Conservation (phyloP, 805 yeast genomes). For the Brettanomyces bruxellensis region DNA sequence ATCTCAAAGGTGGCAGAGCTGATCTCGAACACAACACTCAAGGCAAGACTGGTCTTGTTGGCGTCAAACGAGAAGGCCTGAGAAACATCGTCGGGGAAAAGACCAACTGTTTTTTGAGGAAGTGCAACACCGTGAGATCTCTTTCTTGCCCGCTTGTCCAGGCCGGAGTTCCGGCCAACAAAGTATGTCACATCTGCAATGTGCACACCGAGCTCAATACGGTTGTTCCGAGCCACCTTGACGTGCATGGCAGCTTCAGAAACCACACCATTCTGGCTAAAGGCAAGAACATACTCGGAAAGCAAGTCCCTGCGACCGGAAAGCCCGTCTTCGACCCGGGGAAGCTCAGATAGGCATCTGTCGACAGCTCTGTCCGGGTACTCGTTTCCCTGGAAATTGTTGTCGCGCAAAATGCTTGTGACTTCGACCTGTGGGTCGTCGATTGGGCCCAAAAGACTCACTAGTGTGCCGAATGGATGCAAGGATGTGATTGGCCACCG, state of each 20-base stretch:
- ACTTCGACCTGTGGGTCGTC: conserved; percentile 73
- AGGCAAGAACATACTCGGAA: conserved; percentile 55
- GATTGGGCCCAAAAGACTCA: conserved; percentile 76
- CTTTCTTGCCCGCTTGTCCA: conserved; percentile 86
- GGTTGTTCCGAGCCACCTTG: conserved; percentile 47
- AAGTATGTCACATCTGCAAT: conserved; percentile 70
- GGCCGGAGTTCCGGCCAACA: conserved; percentile 59
- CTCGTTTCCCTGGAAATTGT: conserved; percentile 74
- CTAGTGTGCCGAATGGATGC: conserved; percentile 94
- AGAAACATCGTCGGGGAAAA: conserved; percentile 61
- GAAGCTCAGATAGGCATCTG: conserved; percentile 28
- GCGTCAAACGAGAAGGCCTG: conserved; percentile 53
- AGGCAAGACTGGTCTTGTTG: conserved; percentile 50
- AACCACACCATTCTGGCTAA: conserved; percentile 46
- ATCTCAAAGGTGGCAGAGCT: conserved; percentile 66
- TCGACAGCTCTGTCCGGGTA: conserved; percentile 38
- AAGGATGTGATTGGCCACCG: conserved; percentile 99
- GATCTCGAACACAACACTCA: conserved; percentile 74
- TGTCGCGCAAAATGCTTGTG: conserved; percentile 82
- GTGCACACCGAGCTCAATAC: conserved; percentile 79
- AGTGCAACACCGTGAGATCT: conserved; percentile 83
- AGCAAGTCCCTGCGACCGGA: conserved; percentile 42
- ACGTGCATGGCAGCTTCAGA: conserved; percentile 80
- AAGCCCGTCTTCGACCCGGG: conserved; percentile 26
- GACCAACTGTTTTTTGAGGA: conserved; percentile 63